Conservation (phyloP, 441 rosid genomes). For the Sinapis alba region DNA sequence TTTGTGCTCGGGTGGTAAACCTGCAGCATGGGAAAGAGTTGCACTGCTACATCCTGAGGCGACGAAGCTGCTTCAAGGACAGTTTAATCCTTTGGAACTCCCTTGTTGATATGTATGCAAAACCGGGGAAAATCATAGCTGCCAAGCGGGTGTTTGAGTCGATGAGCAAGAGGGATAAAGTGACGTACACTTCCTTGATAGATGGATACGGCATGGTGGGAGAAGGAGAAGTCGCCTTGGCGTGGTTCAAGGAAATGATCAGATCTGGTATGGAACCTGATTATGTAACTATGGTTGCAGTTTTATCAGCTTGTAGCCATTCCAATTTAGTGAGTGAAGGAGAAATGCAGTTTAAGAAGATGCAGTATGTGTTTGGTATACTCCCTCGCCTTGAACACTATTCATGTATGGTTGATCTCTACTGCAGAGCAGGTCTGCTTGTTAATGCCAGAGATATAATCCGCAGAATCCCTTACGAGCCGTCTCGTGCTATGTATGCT, state of each 20-base stretch:
- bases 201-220: conserved; percentile 71
- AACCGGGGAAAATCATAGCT: conserved; percentile 55
- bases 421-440: conserved; percentile 69
- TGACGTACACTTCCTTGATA: conserved; percentile 81
- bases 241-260: conserved; percentile 60
- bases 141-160: conserved; percentile 58
- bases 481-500: conserved; percentile 70
- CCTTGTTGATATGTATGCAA: conserved; percentile 77
- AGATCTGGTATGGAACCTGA: conserved; percentile 57
- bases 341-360: conserved; percentile 52
- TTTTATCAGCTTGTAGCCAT: conserved; percentile 85
- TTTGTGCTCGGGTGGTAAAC: conserved; percentile 67
- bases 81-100: conserved; percentile 65
- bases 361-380: conserved; percentile 48
- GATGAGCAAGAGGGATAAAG: conserved; percentile 60
- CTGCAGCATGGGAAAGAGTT: conserved; percentile 73
- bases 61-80: conserved; percentile 45
- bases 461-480: conserved; percentile 49
- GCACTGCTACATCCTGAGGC: conserved; percentile 68
- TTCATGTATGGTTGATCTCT: conserved; percentile 78
- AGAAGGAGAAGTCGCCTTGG: conserved; percentile 52
- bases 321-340: conserved; percentile 63
- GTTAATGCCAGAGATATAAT: conserved; percentile 56
- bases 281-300: conserved; percentile 72
- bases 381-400: conserved; percentile 62